Percentiles rank a stretch among this genome's conserved stretches.
Conservation (phyloP, 2,329 filamentous ascomycete genomes). For the Neofusicoccum sp. region DNA sequence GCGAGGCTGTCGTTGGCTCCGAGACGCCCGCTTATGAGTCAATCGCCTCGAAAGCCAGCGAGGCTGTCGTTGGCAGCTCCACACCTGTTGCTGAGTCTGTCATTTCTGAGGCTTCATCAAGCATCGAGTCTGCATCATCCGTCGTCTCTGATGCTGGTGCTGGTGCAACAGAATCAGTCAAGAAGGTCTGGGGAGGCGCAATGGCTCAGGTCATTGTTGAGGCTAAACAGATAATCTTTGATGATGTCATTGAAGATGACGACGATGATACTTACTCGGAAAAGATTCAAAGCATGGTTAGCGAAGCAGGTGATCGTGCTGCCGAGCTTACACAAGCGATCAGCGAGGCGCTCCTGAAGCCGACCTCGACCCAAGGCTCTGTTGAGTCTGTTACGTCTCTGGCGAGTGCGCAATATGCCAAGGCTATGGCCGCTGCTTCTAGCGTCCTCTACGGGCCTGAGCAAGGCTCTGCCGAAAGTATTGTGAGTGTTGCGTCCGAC, state of each 20-base stretch:
- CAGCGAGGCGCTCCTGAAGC: conserved; percentile 53
- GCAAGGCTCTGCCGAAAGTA: conserved; percentile 41
- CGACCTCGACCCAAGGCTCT: conserved; percentile 45
- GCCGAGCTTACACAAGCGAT: conserved; percentile 55
- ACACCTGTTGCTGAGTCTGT: conserved; percentile 48
- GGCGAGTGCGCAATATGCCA: conserved; percentile 57
- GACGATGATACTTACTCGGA: conserved; percentile 48
- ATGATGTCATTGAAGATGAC: conserved; percentile 51
- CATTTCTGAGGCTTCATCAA: conserved; percentile 19
- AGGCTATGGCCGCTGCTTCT: conserved; percentile 57
- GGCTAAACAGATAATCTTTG: conserved; percentile 46
- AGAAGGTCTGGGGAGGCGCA: conserved; percentile 55
- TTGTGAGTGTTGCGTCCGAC: conserved; percentile 52
- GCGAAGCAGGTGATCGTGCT: conserved; percentile 53
- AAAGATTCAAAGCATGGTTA: conserved; percentile 52
- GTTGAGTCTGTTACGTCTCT: conserved; percentile 53
- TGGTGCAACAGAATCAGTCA: conserved; percentile 35
- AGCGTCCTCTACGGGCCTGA: conserved; percentile 54
- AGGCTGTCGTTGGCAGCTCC: conserved; percentile 46
- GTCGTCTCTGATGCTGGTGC: conserved; percentile 23
- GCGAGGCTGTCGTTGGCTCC: conserved; percentile 45
- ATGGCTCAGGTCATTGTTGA: conserved; percentile 52
- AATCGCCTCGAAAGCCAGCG: conserved; percentile 15
- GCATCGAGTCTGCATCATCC: conserved; percentile 21
- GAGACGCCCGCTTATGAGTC: conserved; percentile 51